Evolutionary conservation across 1,284 basidiomycete genomes (phyloP), one percentile per base, ranked within the genome.

Genomic region (Gymnopus androsaceus): DNA sequence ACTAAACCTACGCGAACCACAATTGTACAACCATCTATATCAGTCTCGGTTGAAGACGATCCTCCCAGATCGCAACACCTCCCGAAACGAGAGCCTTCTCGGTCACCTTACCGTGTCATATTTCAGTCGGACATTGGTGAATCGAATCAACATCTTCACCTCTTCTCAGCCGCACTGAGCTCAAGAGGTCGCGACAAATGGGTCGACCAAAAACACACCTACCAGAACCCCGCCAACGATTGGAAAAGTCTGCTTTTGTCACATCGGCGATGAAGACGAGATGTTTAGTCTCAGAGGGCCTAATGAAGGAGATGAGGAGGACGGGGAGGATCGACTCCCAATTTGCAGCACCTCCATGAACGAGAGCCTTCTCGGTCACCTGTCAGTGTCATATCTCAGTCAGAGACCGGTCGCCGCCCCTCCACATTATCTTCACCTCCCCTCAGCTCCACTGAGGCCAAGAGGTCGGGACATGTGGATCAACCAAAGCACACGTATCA

Each of bases 231-330:
- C 23, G 72, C 71, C 34, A 47, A 48, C 45, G 69, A 67, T 64
- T 77, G 12, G 72, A 74, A 15, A 77, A 77, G 56, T 82, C 82
- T 0, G 84, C 81, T 56, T 88, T 82, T 61, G 72, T 90, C 17
- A 80, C 81, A 56, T 79, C 75, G 7, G 87, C 4, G 88, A 90
- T 58, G 88, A 90, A 53, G 88, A 90, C 36, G 79, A 81, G 17
- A 72, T 75, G 64, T 76, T 83, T 62, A 85, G 83, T 3, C 85
- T 87, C 63, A 69, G 67, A 57, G 71, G 68, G 25, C 73, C 72
- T 3, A 75, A 76, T 0, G 78, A 79, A 0, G 84, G 81, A 0
- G 83, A 82, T 1, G 85, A 86, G 30, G 75, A 74, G 17, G 79
- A 81, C 21, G 80, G 73, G 2, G 80, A 83, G 27, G 82, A 87